These are phyloP conservation scores for Daldinia sp. DNA, from an alignment of 2,329 filamentous ascomycete species.

Conservation along the genomic window DNA sequence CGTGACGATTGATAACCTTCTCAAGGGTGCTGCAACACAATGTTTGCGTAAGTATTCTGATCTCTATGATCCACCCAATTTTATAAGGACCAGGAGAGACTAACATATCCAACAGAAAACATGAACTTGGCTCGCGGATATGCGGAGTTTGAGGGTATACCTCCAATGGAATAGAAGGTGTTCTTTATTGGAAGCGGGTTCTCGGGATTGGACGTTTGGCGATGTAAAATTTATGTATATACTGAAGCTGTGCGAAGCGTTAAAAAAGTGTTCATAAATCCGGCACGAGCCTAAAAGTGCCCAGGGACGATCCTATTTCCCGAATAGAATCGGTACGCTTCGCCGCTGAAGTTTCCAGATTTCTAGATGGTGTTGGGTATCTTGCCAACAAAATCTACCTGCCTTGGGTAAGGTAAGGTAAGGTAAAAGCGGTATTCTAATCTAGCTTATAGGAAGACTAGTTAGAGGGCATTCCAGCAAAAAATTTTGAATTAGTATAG, in stretches of 20 bases:
- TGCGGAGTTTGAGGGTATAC: conserved; percentile 76
- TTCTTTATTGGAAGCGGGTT: background rate
- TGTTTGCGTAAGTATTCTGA: conserved; percentile 77
- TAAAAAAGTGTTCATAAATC: conserved; percentile 21
- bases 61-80: background rate
- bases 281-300: background rate
- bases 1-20: conserved; percentile 90
- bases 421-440: no score
- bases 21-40: conserved; percentile 93
- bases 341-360: background rate
- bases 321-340: background rate
- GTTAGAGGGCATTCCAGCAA: no score
- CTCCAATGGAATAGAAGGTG: conserved; percentile 46
- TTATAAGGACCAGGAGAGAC: conserved; percentile 46
- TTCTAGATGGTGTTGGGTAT: no score
- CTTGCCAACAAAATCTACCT: no score
- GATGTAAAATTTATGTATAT: conserved; percentile 31
- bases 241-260: conserved; percentile 9
- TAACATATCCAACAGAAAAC: conserved; percentile 60
- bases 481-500: background rate
- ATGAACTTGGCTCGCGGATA: conserved; percentile 79
- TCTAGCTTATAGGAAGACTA: no score
- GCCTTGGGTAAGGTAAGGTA: no score
- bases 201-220: conserved; percentile 25
- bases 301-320: background rate